Conservation (phyloP, 2,329 filamentous ascomycete genomes). For the Dactylellina drechsleri region DNA sequence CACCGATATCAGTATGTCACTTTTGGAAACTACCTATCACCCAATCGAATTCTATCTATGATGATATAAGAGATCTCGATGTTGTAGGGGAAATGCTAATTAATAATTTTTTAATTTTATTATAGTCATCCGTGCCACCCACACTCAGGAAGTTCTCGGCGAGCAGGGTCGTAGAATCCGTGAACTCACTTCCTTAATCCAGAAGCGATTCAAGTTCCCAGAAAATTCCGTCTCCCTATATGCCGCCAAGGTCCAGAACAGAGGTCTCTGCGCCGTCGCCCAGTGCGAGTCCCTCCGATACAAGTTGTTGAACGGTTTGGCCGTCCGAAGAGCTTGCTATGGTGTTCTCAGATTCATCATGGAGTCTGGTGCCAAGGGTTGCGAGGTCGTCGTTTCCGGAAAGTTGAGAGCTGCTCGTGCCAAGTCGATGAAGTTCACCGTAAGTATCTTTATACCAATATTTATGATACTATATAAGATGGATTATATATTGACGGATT, state of each 20-base stretch:
- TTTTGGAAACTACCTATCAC: background rate
- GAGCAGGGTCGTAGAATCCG: slow-evolving; percentile 99
- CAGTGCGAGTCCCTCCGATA: slow-evolving; percentile 99
- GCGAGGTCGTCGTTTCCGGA: slow-evolving; percentile 98
- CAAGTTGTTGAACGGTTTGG: slow-evolving; percentile 99
- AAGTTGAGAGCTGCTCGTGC: slow-evolving; percentile 99
- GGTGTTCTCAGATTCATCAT: slow-evolving; percentile 99
- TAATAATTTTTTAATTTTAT: slow-evolving; percentile 53
- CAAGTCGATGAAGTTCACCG: slow-evolving; percentile 99
- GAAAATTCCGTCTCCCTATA: slow-evolving; percentile 99
- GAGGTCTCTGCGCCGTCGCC: slow-evolving; percentile 98
- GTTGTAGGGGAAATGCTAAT: slow-evolving; percentile 36
- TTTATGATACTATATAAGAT: slow-evolving; percentile 5
- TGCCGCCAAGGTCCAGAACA: slow-evolving; percentile 99
- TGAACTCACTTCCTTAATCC: slow-evolving; percentile 99
- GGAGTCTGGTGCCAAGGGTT: slow-evolving; percentile 99
- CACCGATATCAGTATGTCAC: slow-evolving; percentile 86
- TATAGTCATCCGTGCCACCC: slow-evolving; percentile 93
- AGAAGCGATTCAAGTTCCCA: slow-evolving; percentile 99
- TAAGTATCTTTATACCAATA: slow-evolving; percentile 62
- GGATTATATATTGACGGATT: slow-evolving; percentile 37
- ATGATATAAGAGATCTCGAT: too few species aligned
- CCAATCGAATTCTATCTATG: too few species aligned
- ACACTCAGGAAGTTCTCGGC: slow-evolving; percentile 99
- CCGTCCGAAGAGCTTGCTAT: slow-evolving; percentile 98